Base-by-base conservation (phyloP, 345 rosid genomes). In the Eutrema yunnanense region DNA sequence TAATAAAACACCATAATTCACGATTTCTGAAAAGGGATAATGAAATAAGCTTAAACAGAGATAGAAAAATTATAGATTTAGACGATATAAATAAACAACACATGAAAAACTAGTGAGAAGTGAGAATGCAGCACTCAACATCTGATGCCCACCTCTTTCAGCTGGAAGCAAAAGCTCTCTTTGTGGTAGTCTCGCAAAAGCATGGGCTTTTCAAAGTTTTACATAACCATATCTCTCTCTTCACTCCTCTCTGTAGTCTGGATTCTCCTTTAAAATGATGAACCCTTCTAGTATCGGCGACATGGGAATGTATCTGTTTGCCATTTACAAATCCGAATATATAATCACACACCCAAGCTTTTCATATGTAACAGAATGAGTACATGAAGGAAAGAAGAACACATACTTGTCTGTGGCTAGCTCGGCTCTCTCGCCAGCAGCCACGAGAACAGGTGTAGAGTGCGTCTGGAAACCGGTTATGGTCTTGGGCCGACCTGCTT, bases 401-500 rank as follows among this genome's bases (percentile, higher is more conserved):
- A 72, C 87, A 72, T 78, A 95, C 99, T 95, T 90, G 75, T 95
- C 96, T 0, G 97, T 92, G 1, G 99, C 99, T 62, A 95, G 77
- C 50, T 95, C 98, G 8, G 98, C 97, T 71, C 97, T 84, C 71
- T 95, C 98, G 7, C 99, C 96, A 22, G 96, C 96, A 59, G 99
- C 97, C 11, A 95, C 78, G 74, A 95, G 98, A 69, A 95, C 96
- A 1, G 96, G 99, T 30, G 99, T 88, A 1, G 92, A 85, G 77
- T 92, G 96, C 22, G 99, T 92, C 83, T 95, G 98, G 86, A 95
- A 95, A 63, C 98, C 96, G 0, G 98, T 95, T 11, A 95, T 92
- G 29, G 99, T 87, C 84, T 85, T 95, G 40, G 99, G 99, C 29
- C 94, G 88, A 58, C 99, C 99, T 32, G 98, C 96, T 80, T 90